Percentiles rank a stretch among this genome's conserved stretches.
These are phyloP conservation scores for Eruca vesicaria DNA, from an alignment of 441 rosid genomes.

Conservation along the genomic window DNA sequence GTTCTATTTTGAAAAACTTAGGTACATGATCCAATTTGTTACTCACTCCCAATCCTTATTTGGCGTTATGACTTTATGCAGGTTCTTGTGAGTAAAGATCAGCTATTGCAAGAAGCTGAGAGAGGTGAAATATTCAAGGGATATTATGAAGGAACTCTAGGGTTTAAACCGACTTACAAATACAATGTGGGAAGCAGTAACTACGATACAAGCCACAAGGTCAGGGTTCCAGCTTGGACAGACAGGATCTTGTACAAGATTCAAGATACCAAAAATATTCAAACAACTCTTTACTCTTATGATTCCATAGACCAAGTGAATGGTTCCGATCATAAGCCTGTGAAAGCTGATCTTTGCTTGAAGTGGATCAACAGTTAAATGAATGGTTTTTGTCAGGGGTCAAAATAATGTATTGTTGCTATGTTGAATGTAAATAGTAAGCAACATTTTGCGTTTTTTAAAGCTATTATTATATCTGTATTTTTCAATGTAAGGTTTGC, in stretches of 20 bases:
- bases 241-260: slow-evolving; percentile 68
- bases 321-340: slow-evolving; percentile 78
- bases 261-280: slow-evolving; percentile 39
- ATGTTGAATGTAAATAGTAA: not conserved
- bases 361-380: slow-evolving; percentile 29
- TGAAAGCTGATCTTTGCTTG: slow-evolving; percentile 65
- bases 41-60: not conserved
- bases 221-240: slow-evolving; percentile 78
- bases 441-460: not conserved
- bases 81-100: slow-evolving; percentile 64
- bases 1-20: not conserved
- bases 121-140: slow-evolving; percentile 66
- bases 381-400: not conserved
- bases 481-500: not conserved
- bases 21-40: not conserved
- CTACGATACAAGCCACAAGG: slow-evolving; percentile 73
- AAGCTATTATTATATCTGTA: not conserved
- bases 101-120: slow-evolving; percentile 70
- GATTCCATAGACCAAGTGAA: slow-evolving; percentile 58
- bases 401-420: not conserved
- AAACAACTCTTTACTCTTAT: slow-evolving; percentile 48
- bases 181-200: slow-evolving; percentile 58
- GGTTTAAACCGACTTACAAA: slow-evolving; percentile 76
- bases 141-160: slow-evolving; percentile 56
- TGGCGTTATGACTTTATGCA: slow-evolving; percentile 15